Evolutionary conservation across 345 rosid genomes (phyloP).

Genomic region (Citrus sinensis): DNA sequence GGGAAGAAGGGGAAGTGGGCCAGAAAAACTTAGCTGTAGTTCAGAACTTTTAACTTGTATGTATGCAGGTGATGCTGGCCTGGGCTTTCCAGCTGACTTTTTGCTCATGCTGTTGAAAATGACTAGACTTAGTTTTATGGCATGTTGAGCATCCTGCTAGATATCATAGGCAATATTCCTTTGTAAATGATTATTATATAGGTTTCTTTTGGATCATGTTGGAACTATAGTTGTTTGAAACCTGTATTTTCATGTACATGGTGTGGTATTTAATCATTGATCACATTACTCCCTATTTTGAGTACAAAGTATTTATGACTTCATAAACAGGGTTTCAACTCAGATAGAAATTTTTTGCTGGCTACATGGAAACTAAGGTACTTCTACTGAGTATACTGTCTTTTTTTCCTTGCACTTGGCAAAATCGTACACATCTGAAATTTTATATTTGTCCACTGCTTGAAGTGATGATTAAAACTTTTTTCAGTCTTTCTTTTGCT

Average conservation of each 20-base stretch:
- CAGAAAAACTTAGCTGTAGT: not conserved
- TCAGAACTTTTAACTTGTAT: not conserved
- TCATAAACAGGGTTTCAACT: slow-evolving; percentile 33
- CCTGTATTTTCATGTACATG: not conserved
- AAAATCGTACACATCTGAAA: not conserved
- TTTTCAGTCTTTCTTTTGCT: too few species aligned
- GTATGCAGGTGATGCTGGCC: not conserved
- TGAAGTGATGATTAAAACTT: not conserved
- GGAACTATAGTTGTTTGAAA: not conserved
- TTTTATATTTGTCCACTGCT: not conserved
- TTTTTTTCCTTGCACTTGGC: not conserved
- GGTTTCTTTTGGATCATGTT: not conserved
- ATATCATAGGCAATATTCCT: not conserved
- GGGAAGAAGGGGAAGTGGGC: not conserved
- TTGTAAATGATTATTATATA: not conserved
- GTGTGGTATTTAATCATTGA: not conserved
- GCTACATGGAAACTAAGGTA: slow-evolving; percentile 87
- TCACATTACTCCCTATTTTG: not conserved
- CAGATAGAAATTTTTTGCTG: slow-evolving; percentile 32
- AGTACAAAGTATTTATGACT: not conserved
- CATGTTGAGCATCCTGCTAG: not conserved
- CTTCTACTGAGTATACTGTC: not conserved
- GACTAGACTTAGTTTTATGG: not conserved
- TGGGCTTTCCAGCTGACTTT: not conserved
- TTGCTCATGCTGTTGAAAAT: not conserved